Conservation (phyloP, 345 rosid species). For the Rhodamnia argentea region DNA sequence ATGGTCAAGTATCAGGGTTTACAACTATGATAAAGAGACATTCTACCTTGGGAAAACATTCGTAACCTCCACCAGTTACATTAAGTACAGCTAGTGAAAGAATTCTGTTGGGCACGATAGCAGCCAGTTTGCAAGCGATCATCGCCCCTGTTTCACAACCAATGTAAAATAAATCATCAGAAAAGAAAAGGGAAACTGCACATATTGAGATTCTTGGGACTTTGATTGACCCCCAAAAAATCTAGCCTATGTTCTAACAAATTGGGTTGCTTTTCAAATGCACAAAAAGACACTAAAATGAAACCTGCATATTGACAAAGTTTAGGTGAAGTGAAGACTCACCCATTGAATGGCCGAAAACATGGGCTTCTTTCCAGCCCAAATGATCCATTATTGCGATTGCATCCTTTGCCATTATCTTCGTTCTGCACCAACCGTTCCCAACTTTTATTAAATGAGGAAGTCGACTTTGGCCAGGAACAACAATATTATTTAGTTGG, state of each 20-base stretch:
- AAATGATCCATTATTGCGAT: constrained; percentile 76
- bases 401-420: constrained; percentile 83
- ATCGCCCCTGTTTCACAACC: constrained; percentile 58
- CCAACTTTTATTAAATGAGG: not conserved
- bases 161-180: not conserved
- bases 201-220: not conserved
- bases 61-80: constrained; percentile 95
- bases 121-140: constrained; percentile 93
- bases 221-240: not conserved
- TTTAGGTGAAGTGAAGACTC: not conserved
- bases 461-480: not conserved
- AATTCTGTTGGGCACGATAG: constrained; percentile 73
- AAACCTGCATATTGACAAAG: not conserved
- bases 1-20: not conserved
- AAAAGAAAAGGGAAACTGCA: not conserved
- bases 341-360: constrained; percentile 98
- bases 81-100: constrained; percentile 81
- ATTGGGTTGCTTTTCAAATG: not conserved
- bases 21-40: not conserved
- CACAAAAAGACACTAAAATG: not conserved
- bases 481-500: not conserved
- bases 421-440: constrained; percentile 46
- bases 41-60: constrained; percentile 89
- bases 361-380: constrained; percentile 79
- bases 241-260: not conserved